These are phyloP conservation scores for Ceratonia siliqua DNA, from an alignment of 306 rosid genomes.

Conservation along the genomic window DNA sequence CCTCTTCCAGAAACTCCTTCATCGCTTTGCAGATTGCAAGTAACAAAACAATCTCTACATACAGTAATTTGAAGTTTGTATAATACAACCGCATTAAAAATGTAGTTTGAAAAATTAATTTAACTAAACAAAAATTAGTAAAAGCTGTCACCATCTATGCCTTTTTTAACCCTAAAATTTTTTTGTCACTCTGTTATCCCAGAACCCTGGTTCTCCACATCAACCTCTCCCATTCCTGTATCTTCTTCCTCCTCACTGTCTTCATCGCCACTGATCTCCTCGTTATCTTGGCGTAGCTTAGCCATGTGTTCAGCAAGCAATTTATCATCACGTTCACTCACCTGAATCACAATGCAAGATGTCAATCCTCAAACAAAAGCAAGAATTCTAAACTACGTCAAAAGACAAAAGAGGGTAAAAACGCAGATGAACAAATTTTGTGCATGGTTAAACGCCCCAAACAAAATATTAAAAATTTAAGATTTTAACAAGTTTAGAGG, in stretches of 20 bases:
- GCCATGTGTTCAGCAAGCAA: constrained; percentile 77
- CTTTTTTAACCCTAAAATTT: constrained; percentile 19
- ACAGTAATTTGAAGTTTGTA: constrained; percentile 32
- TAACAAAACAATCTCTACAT: constrained; percentile 38
- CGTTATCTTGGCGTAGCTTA: constrained; percentile 68
- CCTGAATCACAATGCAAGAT: constrained; percentile 44
- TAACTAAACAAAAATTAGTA: constrained; percentile 29
- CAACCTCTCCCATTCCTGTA: constrained; percentile 91
- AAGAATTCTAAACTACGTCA: background rate
- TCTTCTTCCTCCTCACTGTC: constrained; percentile 97
- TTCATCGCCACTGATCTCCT: constrained; percentile 77
- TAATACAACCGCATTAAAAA: constrained; percentile 39
- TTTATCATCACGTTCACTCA: constrained; percentile 71
- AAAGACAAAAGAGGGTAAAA: background rate
- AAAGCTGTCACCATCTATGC: constrained; percentile 31
- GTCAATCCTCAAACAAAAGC: constrained; percentile 12
- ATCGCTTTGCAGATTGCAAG: constrained; percentile 30
- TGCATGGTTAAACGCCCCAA: background rate
- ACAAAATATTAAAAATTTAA: background rate
- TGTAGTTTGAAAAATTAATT: constrained; percentile 21
- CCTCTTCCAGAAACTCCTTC: constrained; percentile 15
- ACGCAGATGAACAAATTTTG: constrained; percentile 6
- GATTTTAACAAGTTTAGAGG: background rate
- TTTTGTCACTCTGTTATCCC: constrained; percentile 61
- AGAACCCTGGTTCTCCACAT: constrained; percentile 64